Evolutionary conservation across 768 basidiomycete species (phyloP), one percentile per base, ranked within the genome.

Genomic region (Suillus ampliporus): DNA sequence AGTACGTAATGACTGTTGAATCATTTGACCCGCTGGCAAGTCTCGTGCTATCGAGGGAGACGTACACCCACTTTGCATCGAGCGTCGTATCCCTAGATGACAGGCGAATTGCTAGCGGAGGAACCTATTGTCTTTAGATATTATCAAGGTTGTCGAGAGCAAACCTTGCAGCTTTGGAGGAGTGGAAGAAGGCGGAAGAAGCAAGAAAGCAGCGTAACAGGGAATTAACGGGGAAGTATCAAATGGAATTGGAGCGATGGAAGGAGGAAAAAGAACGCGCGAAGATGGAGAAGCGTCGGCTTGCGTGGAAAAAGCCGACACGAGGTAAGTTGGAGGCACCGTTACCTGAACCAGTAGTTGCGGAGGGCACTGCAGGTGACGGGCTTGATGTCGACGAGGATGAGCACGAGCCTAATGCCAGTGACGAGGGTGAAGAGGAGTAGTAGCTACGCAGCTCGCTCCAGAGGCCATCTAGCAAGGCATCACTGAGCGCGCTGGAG

Each of bases 241-340:
- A 37, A n/a, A 40, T n/a, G 21, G 31, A 34, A n/a, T 54, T 54
- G 53, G 34, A 54, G 38, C 17, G 6, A 11, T 54, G 53, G 53
- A 40, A 54, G 53, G 17, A 54, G 34, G 34, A 54, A 21, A 54
- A 40, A 54, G 38, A 54, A 13, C 34, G n/a, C 15, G 34, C 8
- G 13, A 56, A 56, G 50, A 34, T n/a, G 44, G 58, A 58, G 21
- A 58, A 58, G 38, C 40, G 38, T 31, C 58, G 7, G 43, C 34
- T 59, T 35, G 43, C 41, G 13, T 59, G 58, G 58, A 23, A 31
- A 58, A 59, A 47, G 58, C 44, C 44, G 26, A 48, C 10, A 5
- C 1, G 19, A 26, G 21, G 38, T 26, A 48, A 59, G 44, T 34
- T 47, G 58, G 58, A 48, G 5, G 44, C 6, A 10, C 23, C 44